A percentile compares a stretch with the other conserved stretches of the same genome.
These are phyloP conservation scores for Spathaspora hagerdaliae DNA, from an alignment of 805 yeast species.

Conservation along the genomic window DNA sequence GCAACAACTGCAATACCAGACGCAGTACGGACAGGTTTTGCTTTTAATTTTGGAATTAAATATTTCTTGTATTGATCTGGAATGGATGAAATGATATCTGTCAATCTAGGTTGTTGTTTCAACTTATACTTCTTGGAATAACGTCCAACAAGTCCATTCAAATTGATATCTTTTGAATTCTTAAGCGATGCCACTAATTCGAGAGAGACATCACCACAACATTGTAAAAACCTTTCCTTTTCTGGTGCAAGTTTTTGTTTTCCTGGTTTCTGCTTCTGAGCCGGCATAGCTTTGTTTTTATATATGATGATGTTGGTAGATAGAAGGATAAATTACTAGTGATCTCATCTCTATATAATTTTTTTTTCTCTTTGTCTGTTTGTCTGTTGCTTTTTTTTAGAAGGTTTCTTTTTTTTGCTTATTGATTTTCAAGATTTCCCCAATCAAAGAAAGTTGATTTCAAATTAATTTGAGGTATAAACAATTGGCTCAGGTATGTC, in stretches of 20 bases:
- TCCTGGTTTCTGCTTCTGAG: conserved; percentile 21
- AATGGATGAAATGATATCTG: conserved; percentile 90
- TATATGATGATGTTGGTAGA: not conserved
- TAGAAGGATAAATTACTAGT: not conserved
- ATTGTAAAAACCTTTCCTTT: conserved; percentile 85
- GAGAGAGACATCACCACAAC: conserved; percentile 87
- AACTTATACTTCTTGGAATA: conserved; percentile 87
- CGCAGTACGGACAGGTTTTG: conserved; percentile 98
- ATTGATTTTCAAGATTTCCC: too few relatives aligned
- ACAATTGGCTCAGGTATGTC: too few relatives aligned
- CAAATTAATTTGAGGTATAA: too few relatives aligned
- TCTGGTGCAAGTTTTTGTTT: conserved; percentile 80
- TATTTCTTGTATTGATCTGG: conserved; percentile 95
- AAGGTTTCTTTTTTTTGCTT: too few relatives aligned
- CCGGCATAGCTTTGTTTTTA: conserved; percentile 22
- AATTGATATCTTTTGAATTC: conserved; percentile 72
- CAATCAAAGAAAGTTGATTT: too few relatives aligned
- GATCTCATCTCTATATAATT: conserved; percentile 1
- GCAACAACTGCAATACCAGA: conserved; percentile 99
- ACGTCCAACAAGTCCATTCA: conserved; percentile 84
- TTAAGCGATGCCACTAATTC: conserved; percentile 79
- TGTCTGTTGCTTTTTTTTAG: too few relatives aligned
- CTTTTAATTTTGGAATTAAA: conserved; percentile 86
- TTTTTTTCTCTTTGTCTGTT: not conserved
- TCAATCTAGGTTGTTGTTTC: conserved; percentile 87